Conservation (phyloP, 148 eudicot species). For the Chenopodium album region DNA sequence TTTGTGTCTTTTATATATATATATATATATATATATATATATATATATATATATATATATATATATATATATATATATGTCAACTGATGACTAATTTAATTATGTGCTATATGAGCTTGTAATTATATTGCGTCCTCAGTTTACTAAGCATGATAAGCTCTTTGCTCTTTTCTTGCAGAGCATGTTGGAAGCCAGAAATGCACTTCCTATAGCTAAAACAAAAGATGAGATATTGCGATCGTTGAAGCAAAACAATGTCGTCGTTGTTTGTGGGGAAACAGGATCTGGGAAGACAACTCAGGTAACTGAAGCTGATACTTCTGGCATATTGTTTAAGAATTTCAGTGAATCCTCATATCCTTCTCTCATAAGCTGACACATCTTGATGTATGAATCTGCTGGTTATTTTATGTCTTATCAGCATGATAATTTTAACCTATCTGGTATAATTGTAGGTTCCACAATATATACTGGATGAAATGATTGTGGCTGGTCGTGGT, state of each 20-base stretch:
- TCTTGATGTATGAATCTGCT: neutral
- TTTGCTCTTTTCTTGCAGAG: slow-evolving; percentile 36
- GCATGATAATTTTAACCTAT: slow-evolving; percentile 5
- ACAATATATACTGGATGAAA: slow-evolving; percentile 88
- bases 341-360: neutral
- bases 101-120: neutral
- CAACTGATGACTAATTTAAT: no score
- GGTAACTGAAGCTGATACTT: slow-evolving; percentile 37
- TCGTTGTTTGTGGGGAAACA: slow-evolving; percentile 93
- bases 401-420: neutral
- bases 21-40: no score
- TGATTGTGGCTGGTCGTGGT: slow-evolving; percentile 86
- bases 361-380: slow-evolving; percentile 5
- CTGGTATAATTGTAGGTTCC: slow-evolving; percentile 70
- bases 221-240: slow-evolving; percentile 62
- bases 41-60: no score
- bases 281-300: slow-evolving; percentile 99
- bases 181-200: slow-evolving; percentile 76
- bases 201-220: slow-evolving; percentile 79
- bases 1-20: slow-evolving; percentile 18
- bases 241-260: slow-evolving; percentile 66
- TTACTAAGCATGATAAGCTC: slow-evolving; percentile 3
- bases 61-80: no score
- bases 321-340: neutral
- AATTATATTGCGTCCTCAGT: neutral